Evolutionary conservation across 73 alveolate species (phyloP), one percentile per base, ranked within the genome.

Genomic region (Breviolum minutum): DNA sequence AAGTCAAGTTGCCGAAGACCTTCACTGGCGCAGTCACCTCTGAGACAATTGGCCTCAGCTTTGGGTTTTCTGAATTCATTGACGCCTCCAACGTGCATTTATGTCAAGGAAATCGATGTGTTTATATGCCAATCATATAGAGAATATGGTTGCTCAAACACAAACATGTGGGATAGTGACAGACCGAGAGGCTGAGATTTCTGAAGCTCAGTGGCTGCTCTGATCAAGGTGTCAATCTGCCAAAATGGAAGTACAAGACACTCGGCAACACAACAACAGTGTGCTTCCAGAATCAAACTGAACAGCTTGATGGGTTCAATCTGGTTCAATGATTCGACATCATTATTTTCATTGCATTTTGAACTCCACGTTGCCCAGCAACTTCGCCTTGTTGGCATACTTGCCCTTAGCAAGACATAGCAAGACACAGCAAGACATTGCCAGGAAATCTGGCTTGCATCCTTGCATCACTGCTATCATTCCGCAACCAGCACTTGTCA

Each of bases 1-100:
- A 40, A 22, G 98, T 30, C 98, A 27, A 27, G 79, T 30, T 30
- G 54, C 98, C 98, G 61, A 92, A 92, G 90, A 92, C 98, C 87
- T 92, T 92, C 68, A 63, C 98, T 64, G 98, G 98, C 26, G 98
- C 98, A n/a, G 98, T 74, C 79, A 92, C 98, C 66, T 92, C 98
- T 30, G 98, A 92, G 27, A 92, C 98, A 27, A 92, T 92, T 10
- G 98, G 98, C 98, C 98, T 92, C 81, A 8, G 48, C 8, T 5
- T 40, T 40, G 1, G 8, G 13, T 22, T 16, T 48, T 13, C 30
- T 14, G 20, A 30, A 26, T 48, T 54, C 77, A 60, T 19, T 73
- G 14, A 5, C 32, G 54, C 54, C 54, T 40, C 54, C 54, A 40
- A 40, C 24, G 77, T 68, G n/a, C 77, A 40, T 40, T 22, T 68